Conservation (phyloP, 768 basidiomycete species). For the Boletus fagicola region DNA sequence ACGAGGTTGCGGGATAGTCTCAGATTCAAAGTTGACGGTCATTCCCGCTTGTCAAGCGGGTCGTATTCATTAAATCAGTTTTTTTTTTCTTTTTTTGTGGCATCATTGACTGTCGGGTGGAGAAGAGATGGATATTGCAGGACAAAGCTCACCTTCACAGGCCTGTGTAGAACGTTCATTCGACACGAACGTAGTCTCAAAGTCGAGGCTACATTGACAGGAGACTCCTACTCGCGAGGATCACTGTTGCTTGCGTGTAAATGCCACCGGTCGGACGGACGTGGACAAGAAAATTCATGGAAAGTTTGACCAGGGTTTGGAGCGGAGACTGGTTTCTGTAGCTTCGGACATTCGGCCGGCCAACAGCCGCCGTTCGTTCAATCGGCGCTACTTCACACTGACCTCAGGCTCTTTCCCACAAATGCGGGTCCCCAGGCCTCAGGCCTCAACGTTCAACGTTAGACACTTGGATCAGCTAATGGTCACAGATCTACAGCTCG, state of each 20-base stretch:
- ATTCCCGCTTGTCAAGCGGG: conserved; percentile 2
- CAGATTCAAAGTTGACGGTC: background rate
- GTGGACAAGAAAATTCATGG: too few relatives aligned
- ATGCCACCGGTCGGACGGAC: background rate
- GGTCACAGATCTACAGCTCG: background rate
- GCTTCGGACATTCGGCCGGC: too few relatives aligned
- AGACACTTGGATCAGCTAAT: background rate
- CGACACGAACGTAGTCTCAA: background rate
- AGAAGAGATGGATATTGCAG: background rate
- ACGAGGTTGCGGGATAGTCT: background rate
- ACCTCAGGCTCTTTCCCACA: background rate
- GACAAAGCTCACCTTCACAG: background rate
- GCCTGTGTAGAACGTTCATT: background rate
- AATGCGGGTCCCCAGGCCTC: too few relatives aligned
- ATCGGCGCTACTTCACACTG: background rate
- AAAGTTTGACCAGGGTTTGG: too few relatives aligned
- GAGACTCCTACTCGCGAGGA: background rate
- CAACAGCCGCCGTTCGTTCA: background rate
- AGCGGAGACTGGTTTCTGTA: too few relatives aligned
- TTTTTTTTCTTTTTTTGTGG: background rate
- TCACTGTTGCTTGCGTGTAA: background rate
- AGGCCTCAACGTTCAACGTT: too few relatives aligned
- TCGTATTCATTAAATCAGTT: conserved; percentile 10
- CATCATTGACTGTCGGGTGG: conserved; percentile 1
- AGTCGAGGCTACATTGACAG: background rate